These are phyloP conservation scores for Ceratobasidium sp. DNA, from an alignment of 1,284 basidiomycete species.

Conservation along the genomic window DNA sequence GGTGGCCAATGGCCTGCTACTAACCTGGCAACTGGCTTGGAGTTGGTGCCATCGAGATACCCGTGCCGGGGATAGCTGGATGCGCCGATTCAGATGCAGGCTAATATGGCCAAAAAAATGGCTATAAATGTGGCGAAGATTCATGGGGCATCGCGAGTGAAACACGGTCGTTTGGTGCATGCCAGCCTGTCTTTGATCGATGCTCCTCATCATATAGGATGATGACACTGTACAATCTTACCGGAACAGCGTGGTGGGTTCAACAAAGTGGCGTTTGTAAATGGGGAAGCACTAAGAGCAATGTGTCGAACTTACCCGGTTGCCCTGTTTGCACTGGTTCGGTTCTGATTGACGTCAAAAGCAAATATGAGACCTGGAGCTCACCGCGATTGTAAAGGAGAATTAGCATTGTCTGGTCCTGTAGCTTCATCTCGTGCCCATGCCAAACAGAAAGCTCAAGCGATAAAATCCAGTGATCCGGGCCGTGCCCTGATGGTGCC, in stretches of 20 bases:
- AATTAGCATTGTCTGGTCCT: conserved; percentile 4
- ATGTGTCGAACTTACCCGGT: conserved; percentile 24
- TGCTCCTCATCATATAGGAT: conserved; percentile 26
- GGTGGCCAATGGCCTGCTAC: not conserved
- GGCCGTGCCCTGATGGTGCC: conserved; percentile 16
- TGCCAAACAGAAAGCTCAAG: conserved; percentile 13
- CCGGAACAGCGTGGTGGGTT: conserved; percentile 19
- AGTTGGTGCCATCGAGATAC: conserved; percentile 31
- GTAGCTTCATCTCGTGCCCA: conserved; percentile 31
- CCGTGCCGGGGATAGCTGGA: conserved; percentile 7
- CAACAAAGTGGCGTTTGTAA: conserved; percentile 37
- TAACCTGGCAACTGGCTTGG: conserved; percentile 29
- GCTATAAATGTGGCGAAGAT: not conserved
- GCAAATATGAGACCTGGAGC: conserved; percentile 31
- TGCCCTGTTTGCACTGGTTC: conserved; percentile 24
- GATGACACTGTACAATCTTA: conserved; percentile 24
- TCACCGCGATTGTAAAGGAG: conserved; percentile 20
- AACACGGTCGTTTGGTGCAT: conserved; percentile 31
- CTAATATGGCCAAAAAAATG: conserved; percentile 36
- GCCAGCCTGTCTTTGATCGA: conserved; percentile 34
- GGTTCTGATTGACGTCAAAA: conserved; percentile 36
- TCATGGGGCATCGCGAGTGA: conserved; percentile 29
- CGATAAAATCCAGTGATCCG: conserved; percentile 8
- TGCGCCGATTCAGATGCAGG: conserved; percentile 14
- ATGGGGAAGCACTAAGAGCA: conserved; percentile 3